Percentiles rank a stretch among this genome's conserved stretches.
phyloP scores from a whole-genome alignment of 2,329 filamentous ascomycete species.

The Aurifilum marmelostoma region DNA sequence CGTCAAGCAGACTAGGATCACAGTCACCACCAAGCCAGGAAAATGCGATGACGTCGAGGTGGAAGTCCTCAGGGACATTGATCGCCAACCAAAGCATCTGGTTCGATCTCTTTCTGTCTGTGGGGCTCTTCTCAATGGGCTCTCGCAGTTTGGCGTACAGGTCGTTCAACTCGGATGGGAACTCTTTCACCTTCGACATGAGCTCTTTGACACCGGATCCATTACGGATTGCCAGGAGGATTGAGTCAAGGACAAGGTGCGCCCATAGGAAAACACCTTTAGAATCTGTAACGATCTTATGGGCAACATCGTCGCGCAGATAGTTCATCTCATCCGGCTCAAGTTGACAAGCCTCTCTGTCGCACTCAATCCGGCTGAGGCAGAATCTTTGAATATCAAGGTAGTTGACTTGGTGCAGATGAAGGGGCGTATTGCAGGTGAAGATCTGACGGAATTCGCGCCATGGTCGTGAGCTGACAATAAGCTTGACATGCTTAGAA shows the following conservation, averaged over 20 bases:
- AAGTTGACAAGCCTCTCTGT: background rate
- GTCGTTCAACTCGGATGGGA: conserved; percentile 5
- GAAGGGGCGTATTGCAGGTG: background rate
- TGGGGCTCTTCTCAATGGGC: background rate
- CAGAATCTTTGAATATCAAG: conserved; percentile 14
- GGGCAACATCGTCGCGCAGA: background rate
- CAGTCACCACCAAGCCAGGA: background rate
- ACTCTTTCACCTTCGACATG: background rate
- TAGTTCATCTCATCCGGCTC: background rate
- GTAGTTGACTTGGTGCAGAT: conserved; percentile 14
- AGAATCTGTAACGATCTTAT: background rate
- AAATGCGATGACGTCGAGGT: background rate
- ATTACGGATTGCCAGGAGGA: conserved; percentile 7
- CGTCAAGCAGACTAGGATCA: background rate
- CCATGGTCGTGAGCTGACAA: conserved; percentile 20
- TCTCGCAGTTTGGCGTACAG: conserved; percentile 14
- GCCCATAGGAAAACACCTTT: conserved; percentile 22
- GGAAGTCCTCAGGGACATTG: background rate
- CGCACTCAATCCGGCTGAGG: background rate
- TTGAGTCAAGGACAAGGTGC: conserved; percentile 12
- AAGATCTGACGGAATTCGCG: conserved; percentile 1
- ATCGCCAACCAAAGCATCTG: conserved; percentile 12
- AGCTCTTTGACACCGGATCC: background rate
- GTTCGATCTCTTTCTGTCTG: conserved; percentile 1
- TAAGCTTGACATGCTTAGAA: background rate